Conservation (phyloP, 2,329 filamentous ascomycete species). For the Sarocladium strictum region DNA sequence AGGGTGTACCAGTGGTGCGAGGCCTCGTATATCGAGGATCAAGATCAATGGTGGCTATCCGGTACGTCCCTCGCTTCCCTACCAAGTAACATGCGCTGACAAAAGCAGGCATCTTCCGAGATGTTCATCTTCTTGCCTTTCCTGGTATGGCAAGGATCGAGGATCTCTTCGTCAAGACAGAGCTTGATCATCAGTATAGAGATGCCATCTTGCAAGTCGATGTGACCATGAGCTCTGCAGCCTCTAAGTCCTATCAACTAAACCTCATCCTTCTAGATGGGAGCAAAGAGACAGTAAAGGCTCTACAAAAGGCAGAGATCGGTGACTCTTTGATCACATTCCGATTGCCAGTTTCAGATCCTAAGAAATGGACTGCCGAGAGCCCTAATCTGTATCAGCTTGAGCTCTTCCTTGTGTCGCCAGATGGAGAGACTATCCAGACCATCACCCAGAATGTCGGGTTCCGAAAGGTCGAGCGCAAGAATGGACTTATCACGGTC, state of each 20-base stretch:
- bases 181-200: conserved; percentile 35
- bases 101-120: conserved; percentile 49
- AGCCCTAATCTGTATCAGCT: conserved; percentile 52
- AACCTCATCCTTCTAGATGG: not conserved
- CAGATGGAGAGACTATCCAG: conserved; percentile 25
- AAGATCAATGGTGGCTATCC: conserved; percentile 64
- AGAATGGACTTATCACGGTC: conserved; percentile 52
- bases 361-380: conserved; percentile 65
- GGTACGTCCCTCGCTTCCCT: conserved; percentile 24
- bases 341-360: conserved; percentile 24
- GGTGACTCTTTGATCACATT: not conserved
- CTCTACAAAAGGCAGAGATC: not conserved
- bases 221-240: not conserved
- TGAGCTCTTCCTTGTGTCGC: not conserved
- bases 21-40: conserved; percentile 64
- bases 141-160: conserved; percentile 44
- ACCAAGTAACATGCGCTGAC: not conserved
- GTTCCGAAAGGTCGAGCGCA: conserved; percentile 59
- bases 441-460: conserved; percentile 51
- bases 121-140: conserved; percentile 56
- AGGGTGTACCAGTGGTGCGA: conserved; percentile 68
- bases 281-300: not conserved
- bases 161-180: conserved; percentile 50
- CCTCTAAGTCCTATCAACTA: not conserved
- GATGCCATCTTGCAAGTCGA: not conserved